Evolutionary conservation across 2,329 filamentous ascomycete genomes (phyloP), one percentile per base, ranked within the genome.

Genomic region (Acrodontium crateriforme): DNA sequence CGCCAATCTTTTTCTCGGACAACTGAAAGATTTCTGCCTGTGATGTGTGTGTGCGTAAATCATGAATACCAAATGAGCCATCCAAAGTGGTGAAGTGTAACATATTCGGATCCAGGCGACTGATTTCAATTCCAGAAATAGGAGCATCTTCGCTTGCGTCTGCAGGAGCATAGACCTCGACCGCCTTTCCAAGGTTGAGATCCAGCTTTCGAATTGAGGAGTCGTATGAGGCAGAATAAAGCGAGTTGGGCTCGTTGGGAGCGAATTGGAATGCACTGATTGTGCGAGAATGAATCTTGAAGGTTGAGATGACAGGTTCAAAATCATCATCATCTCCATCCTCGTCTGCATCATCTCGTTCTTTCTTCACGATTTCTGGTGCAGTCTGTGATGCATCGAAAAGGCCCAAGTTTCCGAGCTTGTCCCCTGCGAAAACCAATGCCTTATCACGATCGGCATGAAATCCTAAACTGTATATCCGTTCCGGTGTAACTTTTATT

Each of bases 1-100:
- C 89, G 11, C 89, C 89, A 29, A 98, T 94, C 49, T 98, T 98
- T 53, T 92, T 85, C 29, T 91, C 84, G 0, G 76, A 79, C 0
- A 95, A 60, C 6, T 71, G 65, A 69, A 82, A 91, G 1, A 79
- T 59, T 10, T 83, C 70, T 0, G 69, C 65, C 3, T 71, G 63
- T 5, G 57, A 56, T 0, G 65, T 53, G 0, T 58, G 55, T 0
- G 68, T 65, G 6, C 87, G 73, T 30, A 78, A 65, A 46, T 98
- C 89, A 46, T 89, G 74, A 1, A 78, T 74, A 0, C 85, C 85
- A 16, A 95, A 75, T 0, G 63, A 64, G 2, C 89, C 89, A 18
- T 80, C 68, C 0, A 98, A 61, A 0, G 87, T 94, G 0, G 85
- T 87, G 55, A 94, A 95, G 47, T 84, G 78, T 1, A 98, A 60